Base-by-base conservation (phyloP, 2,329 filamentous ascomycete species). In the Ophiobolus disseminans region DNA sequence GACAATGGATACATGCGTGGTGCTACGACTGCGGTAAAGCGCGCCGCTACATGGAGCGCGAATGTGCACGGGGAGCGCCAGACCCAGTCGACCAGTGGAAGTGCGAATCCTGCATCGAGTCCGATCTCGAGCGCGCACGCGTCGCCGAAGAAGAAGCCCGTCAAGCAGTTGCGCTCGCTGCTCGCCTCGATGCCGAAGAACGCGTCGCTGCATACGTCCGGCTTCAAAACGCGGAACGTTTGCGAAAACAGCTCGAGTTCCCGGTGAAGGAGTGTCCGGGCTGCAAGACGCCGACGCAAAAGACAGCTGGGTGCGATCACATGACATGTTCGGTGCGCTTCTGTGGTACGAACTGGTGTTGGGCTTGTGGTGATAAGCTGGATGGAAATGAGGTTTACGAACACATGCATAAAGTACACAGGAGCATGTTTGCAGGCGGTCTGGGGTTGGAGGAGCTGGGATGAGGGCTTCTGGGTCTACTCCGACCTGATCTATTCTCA, bases 1-100 rank as follows among this genome's bases (percentile, higher is more conserved):
- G 73, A 2, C 65, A 63, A 1, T 80, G 75, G 73, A 76, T 81
- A 42, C 79, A 81, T 35, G 78, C 74, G 0, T 80, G 77, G 79
- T 84, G 81, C 55, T 48, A 25, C 2, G 60, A 51, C 3, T 82
- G 80, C 44, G 71, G 70, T 3, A 65, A 67, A 9, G 79, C 79
- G 3, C 74, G 72, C 53, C 67, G 67, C 47, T 74, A 71, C 40
- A 67, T 76, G 14, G 76, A 78, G 54, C 66, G 78, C 5, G 73
- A 73, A 2, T 82, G 80, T 52, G 76, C 74, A 0, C 65, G 64
- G 0, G 78, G 75, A 0, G 69, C 69, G 1, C 74, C 76, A 0
- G 60, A 63, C 1, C 71, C 75, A 14, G 46, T 78, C 3, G 42
- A 43, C 1, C 48, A 58, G 9, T 82, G 79, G 75, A 41, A 36